Evolutionary conservation across 768 basidiomycete genomes (phyloP), one percentile per base, ranked within the genome.

Genomic region (Calvatia gigantea): DNA sequence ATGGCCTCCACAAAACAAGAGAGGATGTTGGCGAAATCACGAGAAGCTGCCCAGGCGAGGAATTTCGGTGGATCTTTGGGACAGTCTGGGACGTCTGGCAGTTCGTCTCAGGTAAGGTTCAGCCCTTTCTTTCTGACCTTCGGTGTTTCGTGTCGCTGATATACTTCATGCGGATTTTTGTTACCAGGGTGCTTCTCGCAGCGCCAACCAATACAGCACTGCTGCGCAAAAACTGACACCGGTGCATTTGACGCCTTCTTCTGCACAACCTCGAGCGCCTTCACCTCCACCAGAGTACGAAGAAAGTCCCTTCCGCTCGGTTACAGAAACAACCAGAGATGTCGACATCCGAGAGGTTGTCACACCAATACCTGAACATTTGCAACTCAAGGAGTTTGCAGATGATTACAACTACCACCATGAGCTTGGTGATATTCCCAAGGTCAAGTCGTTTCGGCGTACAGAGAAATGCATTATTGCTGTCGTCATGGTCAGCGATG

Each of bases 381-480:
- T 6, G 3, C 32, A 19, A 7, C 21, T 21, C 19, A 37, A 21
- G 8, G 33, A 51, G 21, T 15, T 3, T 11, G 32, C 23, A 12
- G n/a, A 21, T 21, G 12, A 51, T 25, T 6, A 21, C 31, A 4
- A 21, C 7, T 21, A 23, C 27, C 17, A 23, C 6, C 46, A 5
- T 23, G n/a, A n/a, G n/a, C n/a, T n/a, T n/a, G n/a, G n/a, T n/a
- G 14, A 37, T 19, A 37, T 11, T 11, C 15, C 14, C 12, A 35
- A 23, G 48, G n/a, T n/a, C n/a, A 31, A 37, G 5, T 43, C 50
- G 9, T 56, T 56, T 17, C 56, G 39, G 49, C 29, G 49, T 3
- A 52, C 49, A 8, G 51, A 23, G 44, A 56, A 47, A n/a, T 43
- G 58, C 4, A 49, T 51, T 14, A 19, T 56, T 6, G 21, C 52